Evolutionary conservation across 129 eudicot genomes (phyloP), one percentile per base, ranked within the genome.

Genomic region (Heracleum sosnowskyi): DNA sequence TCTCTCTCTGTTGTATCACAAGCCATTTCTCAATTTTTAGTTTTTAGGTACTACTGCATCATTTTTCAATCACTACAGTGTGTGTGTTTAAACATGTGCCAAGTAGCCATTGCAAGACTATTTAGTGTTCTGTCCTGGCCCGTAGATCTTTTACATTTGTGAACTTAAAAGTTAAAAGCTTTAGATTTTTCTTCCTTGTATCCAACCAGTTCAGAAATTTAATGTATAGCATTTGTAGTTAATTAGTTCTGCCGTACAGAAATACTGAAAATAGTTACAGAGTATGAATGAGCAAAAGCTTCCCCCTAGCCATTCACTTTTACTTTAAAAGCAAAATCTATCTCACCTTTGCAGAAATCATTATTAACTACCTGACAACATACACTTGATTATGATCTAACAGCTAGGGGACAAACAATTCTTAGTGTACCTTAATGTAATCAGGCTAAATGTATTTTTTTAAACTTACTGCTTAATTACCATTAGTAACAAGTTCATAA

Each of bases 281-380:
- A 60, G 68, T 26, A 60, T 60, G 66, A 22, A 57, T 57, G 68
- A 60, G 16, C 34, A 60, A 60, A 60, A 60, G n/a, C 68, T 60
- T 68, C 41, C 26, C 29, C 26, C 36, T 20, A 73, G 10, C 76
- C 76, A 41, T 73, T 39, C 36, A 41, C 76, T 73, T 41, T 41
- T 24, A 4, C 49, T 39, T 28, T 1, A 29, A 73, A 73, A 41
- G 53, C 33, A 41, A 73, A 41, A 73, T 73, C 76, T 73, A 40
- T 73, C 76, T 73, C 55, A 73, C 76, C 76, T 40, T 73, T 68
- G 76, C 76, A 73, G 53, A 73, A 73, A 73, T 41, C 76, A 73
- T 40, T 73, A 73, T 40, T 41, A 73, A 73, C 46, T 40, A 41
- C 26, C 76, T 41, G 76, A 41, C 55, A 73, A 73, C 33, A 72